Base-by-base conservation (phyloP, 257 asterid genomes). In the Primulina huaijiensis region DNA sequence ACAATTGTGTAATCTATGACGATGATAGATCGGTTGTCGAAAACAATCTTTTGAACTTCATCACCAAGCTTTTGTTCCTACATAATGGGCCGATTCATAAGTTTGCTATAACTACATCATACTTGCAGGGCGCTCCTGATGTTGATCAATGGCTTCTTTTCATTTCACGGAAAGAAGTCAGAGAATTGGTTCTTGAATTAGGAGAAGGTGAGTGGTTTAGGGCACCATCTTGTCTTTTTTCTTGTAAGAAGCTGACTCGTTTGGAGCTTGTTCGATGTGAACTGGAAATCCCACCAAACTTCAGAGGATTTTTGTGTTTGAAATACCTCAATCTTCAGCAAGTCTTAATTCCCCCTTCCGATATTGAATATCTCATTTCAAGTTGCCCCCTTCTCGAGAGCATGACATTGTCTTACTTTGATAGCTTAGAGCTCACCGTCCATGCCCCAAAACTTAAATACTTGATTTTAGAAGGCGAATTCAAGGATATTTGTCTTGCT, bases 121-220 rank as follows among this genome's bases (percentile, higher is more conserved):
- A 73, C 72, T 69, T 90, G 70, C 78, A 73, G 62, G 71, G 75
- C 76, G 77, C 83, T 35, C 87, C 91, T 37, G 87, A 84, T 74
- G 80, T 94, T 52, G 91, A 91, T 72, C 97, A 91, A 46, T 91
- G 97, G 99, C 81, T 94, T 62, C 97, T 89, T 72, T 89, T 86
- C 82, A 74, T 94, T 68, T 94, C 97, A 0, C 74, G 98, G 37
- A 89, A 81, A 69, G 90, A 76, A 70, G 77, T 88, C 29, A 91
- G 86, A 78, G 95, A 90, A 75, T 77, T 93, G 78, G 66, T 74
- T 70, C 80, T 93, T 66, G 91, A 90, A 71, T 82, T 93, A 77
- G 92, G 91, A 57, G 92, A 84, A 43, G 90, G 81, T 12, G 95
- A 86, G 74, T 89, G 94, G 96, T 90, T 89, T 72, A 86, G 84